A percentile compares a stretch with the other conserved stretches of the same genome.
phyloP scores from a whole-genome alignment of 495 filamentous ascomycete genomes.

The Baudoinia panamericana region DNA sequence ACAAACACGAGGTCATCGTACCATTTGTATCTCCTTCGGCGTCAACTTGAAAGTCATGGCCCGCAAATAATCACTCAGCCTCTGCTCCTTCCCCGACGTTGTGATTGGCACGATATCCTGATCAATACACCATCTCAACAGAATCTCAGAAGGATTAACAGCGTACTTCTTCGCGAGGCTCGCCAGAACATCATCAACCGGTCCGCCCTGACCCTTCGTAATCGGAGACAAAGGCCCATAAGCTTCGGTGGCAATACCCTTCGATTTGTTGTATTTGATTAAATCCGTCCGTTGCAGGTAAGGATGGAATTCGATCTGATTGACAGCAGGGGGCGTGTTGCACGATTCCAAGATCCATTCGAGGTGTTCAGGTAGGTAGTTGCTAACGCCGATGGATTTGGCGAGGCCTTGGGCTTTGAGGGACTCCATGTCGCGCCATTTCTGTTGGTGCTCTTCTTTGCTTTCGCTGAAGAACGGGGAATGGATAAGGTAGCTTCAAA shows the following conservation, averaged over 20 bases:
- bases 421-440: conserved; percentile 68
- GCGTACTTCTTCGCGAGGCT: conserved; percentile 62
- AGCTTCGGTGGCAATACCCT: conserved; percentile 51
- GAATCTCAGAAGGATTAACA: conserved; percentile 55
- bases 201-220: conserved; percentile 53
- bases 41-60: conserved; percentile 58
- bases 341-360: conserved; percentile 55
- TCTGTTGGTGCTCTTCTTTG: conserved; percentile 48
- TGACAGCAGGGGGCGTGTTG: conserved; percentile 51
- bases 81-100: conserved; percentile 57
- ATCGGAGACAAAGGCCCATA: conserved; percentile 57
- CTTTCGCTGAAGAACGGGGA: conserved; percentile 53
- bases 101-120: conserved; percentile 66
- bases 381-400: conserved; percentile 72
- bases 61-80: conserved; percentile 52
- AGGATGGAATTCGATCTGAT: conserved; percentile 83
- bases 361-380: conserved; percentile 57
- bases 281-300: conserved; percentile 70
- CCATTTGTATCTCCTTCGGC: conserved; percentile 54
- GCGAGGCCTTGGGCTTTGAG: conserved; percentile 58
- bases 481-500: conserved; percentile 75
- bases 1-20: conserved; percentile 26
- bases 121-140: conserved; percentile 66
- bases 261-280: conserved; percentile 47
- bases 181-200: conserved; percentile 48